phyloP scores from a whole-genome alignment of 2,329 filamentous ascomycete species.

The Sporothrix schenckii region DNA sequence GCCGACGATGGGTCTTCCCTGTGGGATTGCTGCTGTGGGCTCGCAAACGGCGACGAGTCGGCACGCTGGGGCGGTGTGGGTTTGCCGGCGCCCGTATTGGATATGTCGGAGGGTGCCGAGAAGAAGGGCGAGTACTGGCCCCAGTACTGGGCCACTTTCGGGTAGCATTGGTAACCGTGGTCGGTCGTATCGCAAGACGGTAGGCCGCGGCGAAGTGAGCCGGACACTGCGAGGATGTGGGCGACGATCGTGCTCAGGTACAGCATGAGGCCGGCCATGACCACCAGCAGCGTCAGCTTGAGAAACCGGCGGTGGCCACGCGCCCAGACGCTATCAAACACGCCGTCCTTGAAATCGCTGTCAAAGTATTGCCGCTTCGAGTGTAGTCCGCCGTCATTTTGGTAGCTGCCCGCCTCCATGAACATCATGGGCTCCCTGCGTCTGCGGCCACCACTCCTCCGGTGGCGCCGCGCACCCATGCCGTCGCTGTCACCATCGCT shows the following conservation, averaged over 20 bases:
- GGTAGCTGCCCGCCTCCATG: conserved; percentile 15
- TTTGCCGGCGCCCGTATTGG: background rate
- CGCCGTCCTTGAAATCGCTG: conserved; percentile 25
- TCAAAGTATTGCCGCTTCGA: background rate
- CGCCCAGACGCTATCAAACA: conserved; percentile 30
- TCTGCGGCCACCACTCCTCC: background rate
- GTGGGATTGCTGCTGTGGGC: background rate
- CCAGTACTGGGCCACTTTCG: conserved; percentile 69
- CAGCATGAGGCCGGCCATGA: conserved; percentile 28
- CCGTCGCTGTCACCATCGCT: conserved; percentile 1
- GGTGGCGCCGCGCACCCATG: background rate
- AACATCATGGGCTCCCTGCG: conserved; percentile 24
- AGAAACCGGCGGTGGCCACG: conserved; percentile 34
- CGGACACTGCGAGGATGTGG: conserved; percentile 33
- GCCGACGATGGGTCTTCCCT: background rate
- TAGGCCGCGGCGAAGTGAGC: background rate
- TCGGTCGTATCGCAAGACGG: conserved; percentile 55
- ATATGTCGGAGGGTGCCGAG: conserved; percentile 61
- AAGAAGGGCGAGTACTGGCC: conserved; percentile 90
- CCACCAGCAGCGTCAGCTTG: conserved; percentile 37
- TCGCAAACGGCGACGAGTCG: conserved; percentile 18
- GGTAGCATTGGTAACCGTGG: conserved; percentile 65
- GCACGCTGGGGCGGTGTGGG: background rate
- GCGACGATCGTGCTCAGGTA: conserved; percentile 36
- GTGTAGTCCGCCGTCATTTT: background rate